These are phyloP conservation scores for Cladosporium sp. DNA, from an alignment of 2,329 filamentous ascomycete genomes.

Conservation along the genomic window DNA sequence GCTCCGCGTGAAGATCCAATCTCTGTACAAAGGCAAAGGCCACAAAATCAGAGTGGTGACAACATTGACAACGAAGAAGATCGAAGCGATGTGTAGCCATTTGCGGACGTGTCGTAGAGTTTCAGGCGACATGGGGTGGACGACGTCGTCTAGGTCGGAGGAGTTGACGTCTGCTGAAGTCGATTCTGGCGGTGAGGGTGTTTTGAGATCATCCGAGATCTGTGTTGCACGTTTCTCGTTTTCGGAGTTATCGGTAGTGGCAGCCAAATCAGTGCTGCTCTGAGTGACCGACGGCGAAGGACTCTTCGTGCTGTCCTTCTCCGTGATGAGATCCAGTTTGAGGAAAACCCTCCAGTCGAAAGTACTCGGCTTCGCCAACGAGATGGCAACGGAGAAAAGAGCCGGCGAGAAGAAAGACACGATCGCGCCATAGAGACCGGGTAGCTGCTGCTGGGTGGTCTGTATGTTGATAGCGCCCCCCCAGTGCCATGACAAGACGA, in stretches of 20 bases:
- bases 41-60: constrained; percentile 51
- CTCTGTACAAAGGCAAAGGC: constrained; percentile 54
- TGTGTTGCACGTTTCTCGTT: background rate
- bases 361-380: constrained; percentile 33
- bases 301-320: constrained; percentile 30
- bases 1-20: constrained; percentile 51
- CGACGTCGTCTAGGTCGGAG: constrained; percentile 40
- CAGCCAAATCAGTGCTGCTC: background rate
- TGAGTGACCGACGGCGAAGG: background rate
- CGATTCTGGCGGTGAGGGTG: background rate
- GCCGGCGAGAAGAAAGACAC: constrained; percentile 51
- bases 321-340: constrained; percentile 50
- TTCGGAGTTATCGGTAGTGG: background rate
- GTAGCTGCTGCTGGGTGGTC: constrained; percentile 45
- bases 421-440: constrained; percentile 49
- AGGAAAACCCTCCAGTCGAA: constrained; percentile 53
- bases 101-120: constrained; percentile 32
- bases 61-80: constrained; percentile 47
- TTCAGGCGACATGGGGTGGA: constrained; percentile 47
- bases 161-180: background rate
- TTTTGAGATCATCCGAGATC: background rate
- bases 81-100: constrained; percentile 41
- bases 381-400: constrained; percentile 51
- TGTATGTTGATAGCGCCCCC: constrained; percentile 46
- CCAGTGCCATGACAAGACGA: constrained; percentile 42